Base-by-base conservation (phyloP, 257 asterid species). In the Schizonepeta tenuifolia region DNA sequence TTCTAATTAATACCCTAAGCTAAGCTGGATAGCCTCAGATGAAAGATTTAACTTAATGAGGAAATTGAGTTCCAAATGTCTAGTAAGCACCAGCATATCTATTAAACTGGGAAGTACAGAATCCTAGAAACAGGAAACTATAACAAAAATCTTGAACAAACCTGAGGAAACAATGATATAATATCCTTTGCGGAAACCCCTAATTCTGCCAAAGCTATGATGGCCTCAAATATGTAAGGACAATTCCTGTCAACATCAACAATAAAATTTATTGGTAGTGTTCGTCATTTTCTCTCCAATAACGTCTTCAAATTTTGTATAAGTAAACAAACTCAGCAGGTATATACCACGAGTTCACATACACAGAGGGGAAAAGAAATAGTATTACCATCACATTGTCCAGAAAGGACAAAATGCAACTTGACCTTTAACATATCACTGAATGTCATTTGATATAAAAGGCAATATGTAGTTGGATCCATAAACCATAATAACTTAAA, bases 121-220 rank as follows among this genome's bases (percentile, higher is more conserved):
- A 50, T 57, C 54, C 55, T 10, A 9, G 38, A 54, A 62, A 43
- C 6, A 47, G 24, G 49, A 61, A 70, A 72, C 65, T 53, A 58
- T 68, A 63, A 51, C 72, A 61, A 51, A 31, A 67, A 51, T 24
- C 72, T 43, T 60, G 50, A 75, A 76, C 85, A 77, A 66, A 91
- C 97, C 98, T 85, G 98, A 74, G 99, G 93, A 80, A 92, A 86
- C 86, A 88, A 71, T 17, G 90, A 83, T 53, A 84, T 72, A 50
- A 95, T 90, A 74, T 95, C 99, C 83, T 88, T 95, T 40, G 98
- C 88, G 1, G 84, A 60, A 55, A 88, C 92, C 26, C 99, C 96
- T 83, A 92, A 70, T 79, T 95, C 99, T 56, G 99, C 98, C 88
- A 95, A 86, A 44, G 95, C 96, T 67, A 83, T 82, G 75, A 92